Evolutionary conservation across 2,329 filamentous ascomycete species (phyloP), one percentile per base, ranked within the genome.

Genomic region (Aschersonia sp.): DNA sequence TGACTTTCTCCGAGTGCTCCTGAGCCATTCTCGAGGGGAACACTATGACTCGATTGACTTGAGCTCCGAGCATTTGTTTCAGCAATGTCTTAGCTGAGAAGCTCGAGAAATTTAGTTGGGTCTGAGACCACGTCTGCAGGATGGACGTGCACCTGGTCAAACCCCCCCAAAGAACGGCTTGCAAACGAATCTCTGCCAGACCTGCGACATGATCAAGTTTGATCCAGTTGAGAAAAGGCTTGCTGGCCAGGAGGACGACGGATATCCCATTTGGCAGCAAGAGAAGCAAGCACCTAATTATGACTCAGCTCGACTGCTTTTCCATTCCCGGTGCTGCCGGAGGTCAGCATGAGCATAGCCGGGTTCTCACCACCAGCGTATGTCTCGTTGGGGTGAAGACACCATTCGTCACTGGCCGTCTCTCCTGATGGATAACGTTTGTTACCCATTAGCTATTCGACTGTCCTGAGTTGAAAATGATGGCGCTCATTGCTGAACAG

Each of bases 151-250:
- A 77, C 53, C 52, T 77, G 72, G 43, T 66, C 58, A 1, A 60
- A n/a, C n/a, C 58, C 6, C 63, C 63, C 2, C 64, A 51, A 31
- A 50, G 60, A 43, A 76, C 54, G 1, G 74, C 70, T 11, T 67
- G 67, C 0, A 79, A 55, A 52, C 79, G 75, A 12, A 72, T 67
- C 46, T 79, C 71, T 1, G 64, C 59, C 4, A 80, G 57, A 49
- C 60, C 68, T 0, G 69, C 75, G 8, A 76, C 72, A 49, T 79
- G 76, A 50, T 79, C 74, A 6, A 77, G 57, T 0, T 64, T 64
- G 11, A 74, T 66, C 71, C 71, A 75, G 50, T 68, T 71, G 4
- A 75, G 54, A 39, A 70, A 66, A 64, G 53, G 22, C 7, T 61
- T 51, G 7, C 60, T 58, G 4, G 51, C 43, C n/a, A 0, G 56